phyloP scores from a whole-genome alignment of 1,139 yeast genomes.

The Suhomyces maxii region DNA sequence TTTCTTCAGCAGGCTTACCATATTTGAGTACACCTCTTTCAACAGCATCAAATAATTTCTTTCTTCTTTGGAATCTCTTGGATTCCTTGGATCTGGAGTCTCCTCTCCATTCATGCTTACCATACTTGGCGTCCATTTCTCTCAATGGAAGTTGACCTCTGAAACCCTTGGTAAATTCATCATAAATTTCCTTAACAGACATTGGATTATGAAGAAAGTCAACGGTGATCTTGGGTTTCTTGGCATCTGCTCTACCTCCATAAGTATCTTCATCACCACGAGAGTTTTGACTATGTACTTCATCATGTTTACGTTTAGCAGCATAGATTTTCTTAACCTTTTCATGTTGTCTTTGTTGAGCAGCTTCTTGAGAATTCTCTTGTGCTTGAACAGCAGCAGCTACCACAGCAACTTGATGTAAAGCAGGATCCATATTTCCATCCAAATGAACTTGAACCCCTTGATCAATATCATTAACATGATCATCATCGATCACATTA shows the following conservation, averaged over 20 bases:
- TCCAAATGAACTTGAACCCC: slow-evolving; percentile 26
- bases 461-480: slow-evolving; percentile 16
- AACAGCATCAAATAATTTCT: slow-evolving; percentile 48
- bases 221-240: slow-evolving; percentile 38
- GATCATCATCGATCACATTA: slow-evolving; percentile 18
- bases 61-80: slow-evolving; percentile 47
- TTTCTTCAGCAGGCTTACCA: slow-evolving; percentile 45
- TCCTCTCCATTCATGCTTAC: slow-evolving; percentile 51
- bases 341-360: slow-evolving; percentile 8
- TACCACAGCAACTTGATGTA: slow-evolving; percentile 42
- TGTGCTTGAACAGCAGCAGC: slow-evolving; percentile 35
- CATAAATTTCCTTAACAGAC: slow-evolving; percentile 48
- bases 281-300: slow-evolving; percentile 7
- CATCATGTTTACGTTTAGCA: slow-evolving; percentile 15
- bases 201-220: slow-evolving; percentile 49
- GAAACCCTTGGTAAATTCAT: slow-evolving; percentile 48
- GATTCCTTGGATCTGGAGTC: slow-evolving; percentile 50
- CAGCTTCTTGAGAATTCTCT: slow-evolving; percentile 11
- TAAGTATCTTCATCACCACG: slow-evolving; percentile 8
- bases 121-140: slow-evolving; percentile 46
- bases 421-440: slow-evolving; percentile 40
- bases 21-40: slow-evolving; percentile 43
- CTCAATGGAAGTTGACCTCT: slow-evolving; percentile 48
- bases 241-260: slow-evolving; percentile 16
- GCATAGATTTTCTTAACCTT: slow-evolving; percentile 11